phyloP scores from a whole-genome alignment of 2,329 filamentous ascomycete genomes.

The Ophiosphaerella herpotricha region DNA sequence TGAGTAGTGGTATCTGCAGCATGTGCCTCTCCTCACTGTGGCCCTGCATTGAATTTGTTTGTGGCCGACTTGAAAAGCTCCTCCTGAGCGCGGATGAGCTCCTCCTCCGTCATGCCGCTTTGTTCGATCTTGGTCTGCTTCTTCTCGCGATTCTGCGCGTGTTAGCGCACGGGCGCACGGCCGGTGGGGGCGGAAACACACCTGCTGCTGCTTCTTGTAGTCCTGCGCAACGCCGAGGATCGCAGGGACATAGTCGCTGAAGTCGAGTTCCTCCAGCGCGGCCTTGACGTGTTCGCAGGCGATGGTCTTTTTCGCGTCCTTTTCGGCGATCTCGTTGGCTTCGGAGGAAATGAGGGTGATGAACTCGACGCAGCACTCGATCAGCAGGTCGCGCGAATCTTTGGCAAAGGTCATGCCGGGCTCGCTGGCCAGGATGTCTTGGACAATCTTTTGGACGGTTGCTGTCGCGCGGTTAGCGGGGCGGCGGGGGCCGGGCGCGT shows the following conservation, averaged over 20 bases:
- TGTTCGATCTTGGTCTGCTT: constrained; percentile 97
- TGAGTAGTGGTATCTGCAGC: constrained; percentile 9
- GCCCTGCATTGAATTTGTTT: constrained; percentile 67
- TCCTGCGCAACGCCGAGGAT: constrained; percentile 85
- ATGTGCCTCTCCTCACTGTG: constrained; percentile 39
- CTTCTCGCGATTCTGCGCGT: constrained; percentile 81
- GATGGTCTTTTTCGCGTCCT: constrained; percentile 99
- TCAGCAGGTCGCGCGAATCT: constrained; percentile 91
- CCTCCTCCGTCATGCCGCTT: constrained; percentile 88
- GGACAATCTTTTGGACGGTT: constrained; percentile 82
- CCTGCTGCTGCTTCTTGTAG: constrained; percentile 92
- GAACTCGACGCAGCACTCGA: constrained; percentile 99
- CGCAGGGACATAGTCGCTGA: constrained; percentile 86
- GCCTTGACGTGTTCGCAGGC: constrained; percentile 97
- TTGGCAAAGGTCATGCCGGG: constrained; percentile 87
- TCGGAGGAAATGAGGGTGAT: constrained; percentile 98
- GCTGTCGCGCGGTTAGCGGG: constrained; percentile 50
- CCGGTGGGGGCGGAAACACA: constrained; percentile 49
- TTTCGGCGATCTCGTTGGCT: constrained; percentile 98
- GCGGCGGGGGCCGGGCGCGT: neutral
- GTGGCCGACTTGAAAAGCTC: constrained; percentile 86
- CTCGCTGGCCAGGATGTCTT: constrained; percentile 82
- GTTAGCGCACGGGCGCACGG: constrained; percentile 14
- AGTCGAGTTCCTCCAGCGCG: constrained; percentile 88
- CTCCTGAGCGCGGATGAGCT: constrained; percentile 85